Conservation (phyloP, 495 filamentous ascomycete genomes). For the Lophiotrema nucula region DNA sequence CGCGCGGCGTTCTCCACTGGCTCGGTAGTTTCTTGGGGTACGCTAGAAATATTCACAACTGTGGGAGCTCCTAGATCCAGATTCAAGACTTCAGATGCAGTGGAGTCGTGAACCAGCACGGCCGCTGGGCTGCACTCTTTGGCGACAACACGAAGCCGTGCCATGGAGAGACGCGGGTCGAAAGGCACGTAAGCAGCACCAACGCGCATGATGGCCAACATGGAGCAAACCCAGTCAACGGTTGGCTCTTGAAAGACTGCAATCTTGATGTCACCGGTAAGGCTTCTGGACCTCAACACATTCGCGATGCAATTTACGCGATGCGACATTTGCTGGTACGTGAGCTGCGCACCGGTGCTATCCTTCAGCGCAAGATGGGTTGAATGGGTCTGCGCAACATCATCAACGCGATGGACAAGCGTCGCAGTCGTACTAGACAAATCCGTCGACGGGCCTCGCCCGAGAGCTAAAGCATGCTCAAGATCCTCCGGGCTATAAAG, state of each 20-base stretch:
- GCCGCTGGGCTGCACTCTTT: neutral
- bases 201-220: constrained; percentile 53
- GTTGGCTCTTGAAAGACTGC: constrained; percentile 39
- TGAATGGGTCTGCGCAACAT: constrained; percentile 26
- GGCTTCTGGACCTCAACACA: neutral
- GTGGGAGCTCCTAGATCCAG: too few relatives aligned
- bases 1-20: too few relatives aligned
- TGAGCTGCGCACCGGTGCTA: neutral
- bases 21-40: too few relatives aligned
- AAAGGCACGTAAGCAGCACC: constrained; percentile 56
- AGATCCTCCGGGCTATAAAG: neutral
- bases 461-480: neutral
- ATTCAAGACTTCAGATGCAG: constrained; percentile 16
- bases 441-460: constrained; percentile 32
- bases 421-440: constrained; percentile 40
- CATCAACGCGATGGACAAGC: constrained; percentile 41
- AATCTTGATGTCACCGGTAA: neutral
- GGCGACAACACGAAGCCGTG: constrained; percentile 40
- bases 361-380: constrained; percentile 3
- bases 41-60: too few relatives aligned
- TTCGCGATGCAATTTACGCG: constrained; percentile 3
- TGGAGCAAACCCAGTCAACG: constrained; percentile 49
- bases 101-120: neutral
- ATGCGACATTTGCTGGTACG: neutral
- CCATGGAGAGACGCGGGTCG: constrained; percentile 43